Evolutionary conservation across 164 flowering plant species (phyloP), one percentile per base, ranked within the genome.

Genomic region (Warburgia ugandensis): DNA sequence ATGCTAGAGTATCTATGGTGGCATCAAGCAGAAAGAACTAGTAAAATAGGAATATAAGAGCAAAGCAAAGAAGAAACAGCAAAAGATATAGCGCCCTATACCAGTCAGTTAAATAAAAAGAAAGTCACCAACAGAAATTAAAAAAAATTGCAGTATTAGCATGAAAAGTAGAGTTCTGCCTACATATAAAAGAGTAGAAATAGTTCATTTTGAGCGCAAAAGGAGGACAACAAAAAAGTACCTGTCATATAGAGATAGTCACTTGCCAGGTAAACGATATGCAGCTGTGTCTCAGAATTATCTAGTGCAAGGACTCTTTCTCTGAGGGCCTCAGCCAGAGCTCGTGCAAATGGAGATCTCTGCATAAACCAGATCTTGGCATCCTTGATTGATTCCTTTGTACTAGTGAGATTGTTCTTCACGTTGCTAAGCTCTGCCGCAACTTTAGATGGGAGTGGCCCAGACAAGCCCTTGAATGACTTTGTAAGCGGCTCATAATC

Each of bases 201-300:
- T n/a, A 25, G 32, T 16, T 9, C 13, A 27, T 26, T 4, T n/a
- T 27, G 28, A 2, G 7, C 10, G 13, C 4, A 5, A 8, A 45
- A 27, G 9, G 13, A 30, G n/a, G 16, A 43, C 21, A 9, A 42
- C 32, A 5, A n/a, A 23, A 13, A 39, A 48, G 14, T 53, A 92
- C 99, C 99, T 84, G 76, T 92, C 96, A 59, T 88, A 92, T 42
- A 92, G 87, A 64, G 88, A n/a, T n/a, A 88, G 72, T 92, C 99
- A 69, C 88, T 92, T 60, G 86, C 95, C 38, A 92, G 83, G 49
- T 84, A 92, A 45, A 92, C 61, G 23, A 92, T 76, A 63, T 92
- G 96, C 58, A 92, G 59, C 56, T 88, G 99, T 64, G 84, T 82
- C 66, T 92, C 99, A 29, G 86, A 77, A 71, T 92, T 95, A 61